phyloP scores from a whole-genome alignment of 352 stramenopile species.

The Pythium brassicae region DNA sequence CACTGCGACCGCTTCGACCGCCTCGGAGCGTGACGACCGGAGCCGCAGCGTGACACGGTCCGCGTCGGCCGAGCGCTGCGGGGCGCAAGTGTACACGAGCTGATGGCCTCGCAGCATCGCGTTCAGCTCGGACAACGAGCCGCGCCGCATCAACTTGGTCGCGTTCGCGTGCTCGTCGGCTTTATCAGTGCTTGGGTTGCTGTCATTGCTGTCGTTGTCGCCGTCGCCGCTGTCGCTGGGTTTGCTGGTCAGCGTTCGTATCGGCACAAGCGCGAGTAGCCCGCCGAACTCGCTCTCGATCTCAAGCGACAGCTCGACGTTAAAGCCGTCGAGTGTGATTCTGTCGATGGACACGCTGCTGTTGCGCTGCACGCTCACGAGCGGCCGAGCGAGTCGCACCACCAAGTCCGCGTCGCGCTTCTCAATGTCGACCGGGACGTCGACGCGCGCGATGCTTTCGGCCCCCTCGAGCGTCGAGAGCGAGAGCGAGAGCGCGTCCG shows the following conservation, averaged over 20 bases:
- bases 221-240: not conserved
- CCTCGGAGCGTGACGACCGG: not conserved
- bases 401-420: constrained; percentile 3
- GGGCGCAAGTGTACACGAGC: constrained; percentile 7
- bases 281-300: constrained; percentile 5
- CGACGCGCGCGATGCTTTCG: not conserved
- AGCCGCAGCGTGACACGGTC: constrained; percentile 12
- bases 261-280: constrained; percentile 3
- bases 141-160: not conserved
- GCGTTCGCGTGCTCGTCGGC: not conserved
- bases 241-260: not conserved
- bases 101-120: constrained; percentile 2
- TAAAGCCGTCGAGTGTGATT: constrained; percentile 9
- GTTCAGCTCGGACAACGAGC: constrained; percentile 14
- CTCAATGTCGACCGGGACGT: constrained; percentile 7
- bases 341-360: constrained; percentile 6
- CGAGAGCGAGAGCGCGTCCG: constrained; percentile 5
- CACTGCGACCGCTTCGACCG: constrained; percentile 4
- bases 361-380: constrained; percentile 8
- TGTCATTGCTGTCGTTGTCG: not conserved
- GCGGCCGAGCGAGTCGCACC: constrained; percentile 4
- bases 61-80: not conserved
- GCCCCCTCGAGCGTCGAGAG: constrained; percentile 1
- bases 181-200: not conserved
- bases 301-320: constrained; percentile 5